Base-by-base conservation (phyloP, 768 basidiomycete genomes). In the Trametes meyenii region DNA sequence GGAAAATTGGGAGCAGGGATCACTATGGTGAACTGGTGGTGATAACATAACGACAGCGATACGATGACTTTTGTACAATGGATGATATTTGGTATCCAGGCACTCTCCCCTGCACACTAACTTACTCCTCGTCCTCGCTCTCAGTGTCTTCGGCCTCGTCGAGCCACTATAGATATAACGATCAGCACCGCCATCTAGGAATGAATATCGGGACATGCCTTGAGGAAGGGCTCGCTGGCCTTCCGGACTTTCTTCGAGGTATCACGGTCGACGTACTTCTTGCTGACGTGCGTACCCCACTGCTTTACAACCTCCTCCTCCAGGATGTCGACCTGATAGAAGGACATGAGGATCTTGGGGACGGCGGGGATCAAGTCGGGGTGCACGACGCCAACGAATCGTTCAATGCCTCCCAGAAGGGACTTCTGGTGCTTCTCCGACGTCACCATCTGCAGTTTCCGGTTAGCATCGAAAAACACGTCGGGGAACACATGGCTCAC, bases 351-450 rank as follows among this genome's bases (percentile, higher is more conserved):
- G 66, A 97, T 86, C 74, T 96, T 96, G 17, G 96, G 94, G 12
- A 97, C 85, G 5, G 79, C 69, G 3, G 86, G 75, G 51, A 91
- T 75, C 42, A 94, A 79, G 16, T 90, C 87, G 7, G 92, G 90
- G 66, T 92, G 76, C 19, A 82, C 74, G 59, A 93, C 76, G 50
- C 93, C 96, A 52, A 91, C 85, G 58, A 88, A 80, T 17, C 92
- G 90, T 72, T 99, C 97, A 50, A 98, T 77, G 54, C 97, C 97
- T 26, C 97, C 97, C 7, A 98, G 82, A 33, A 99, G 78, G 0
- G 95, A 81, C 76, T 98, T 99, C 74, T 97, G 94, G 69, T 96
- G 92, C 74, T 95, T 98, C 80, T 98, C 96, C 2, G 90, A 89
- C 0, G 89, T 89, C 50, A 92, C 87, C 83, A 96, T 84, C 93